phyloP scores from a whole-genome alignment of 2,329 filamentous ascomycete genomes.

The Monilinia fructigena region DNA sequence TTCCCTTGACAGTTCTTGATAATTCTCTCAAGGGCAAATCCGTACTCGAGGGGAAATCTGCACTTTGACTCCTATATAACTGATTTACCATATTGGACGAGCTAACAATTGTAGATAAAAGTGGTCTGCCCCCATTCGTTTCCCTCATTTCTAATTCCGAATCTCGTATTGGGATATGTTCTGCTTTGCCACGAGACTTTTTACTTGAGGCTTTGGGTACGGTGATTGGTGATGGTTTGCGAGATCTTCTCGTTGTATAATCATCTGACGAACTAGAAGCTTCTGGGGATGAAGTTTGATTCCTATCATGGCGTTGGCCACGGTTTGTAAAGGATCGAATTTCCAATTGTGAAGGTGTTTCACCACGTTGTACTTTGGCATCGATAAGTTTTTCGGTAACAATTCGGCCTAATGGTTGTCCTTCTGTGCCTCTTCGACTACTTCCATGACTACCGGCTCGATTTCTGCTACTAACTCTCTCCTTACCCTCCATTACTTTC shows the following conservation, averaged over 20 bases:
- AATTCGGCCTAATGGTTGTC: conserved; percentile 18
- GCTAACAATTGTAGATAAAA: conserved; percentile 33
- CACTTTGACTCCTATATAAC: conserved; percentile 5
- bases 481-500: conserved; percentile 86
- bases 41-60: conserved; percentile 12
- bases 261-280: conserved; percentile 31
- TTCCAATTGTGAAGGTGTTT: conserved; percentile 33
- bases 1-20: neutral
- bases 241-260: conserved; percentile 27
- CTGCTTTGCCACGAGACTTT: conserved; percentile 28
- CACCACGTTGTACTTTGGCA: conserved; percentile 36
- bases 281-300: conserved; percentile 29
- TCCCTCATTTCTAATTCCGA: conserved; percentile 27
- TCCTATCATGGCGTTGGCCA: conserved; percentile 28
- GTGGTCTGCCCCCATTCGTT: conserved; percentile 24
- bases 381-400: conserved; percentile 38
- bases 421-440: conserved; percentile 45
- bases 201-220: conserved; percentile 23
- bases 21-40: conserved; percentile 19
- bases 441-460: conserved; percentile 42
- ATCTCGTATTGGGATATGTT: conserved; percentile 34
- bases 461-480: conserved; percentile 61
- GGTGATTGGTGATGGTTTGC: conserved; percentile 34
- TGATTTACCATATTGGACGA: conserved; percentile 31
- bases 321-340: conserved; percentile 26